Percentiles rank a stretch among this genome's conserved stretches.
Evolutionary conservation across 768 basidiomycete genomes (phyloP).

Genomic region (Cytidiella melzeri): DNA sequence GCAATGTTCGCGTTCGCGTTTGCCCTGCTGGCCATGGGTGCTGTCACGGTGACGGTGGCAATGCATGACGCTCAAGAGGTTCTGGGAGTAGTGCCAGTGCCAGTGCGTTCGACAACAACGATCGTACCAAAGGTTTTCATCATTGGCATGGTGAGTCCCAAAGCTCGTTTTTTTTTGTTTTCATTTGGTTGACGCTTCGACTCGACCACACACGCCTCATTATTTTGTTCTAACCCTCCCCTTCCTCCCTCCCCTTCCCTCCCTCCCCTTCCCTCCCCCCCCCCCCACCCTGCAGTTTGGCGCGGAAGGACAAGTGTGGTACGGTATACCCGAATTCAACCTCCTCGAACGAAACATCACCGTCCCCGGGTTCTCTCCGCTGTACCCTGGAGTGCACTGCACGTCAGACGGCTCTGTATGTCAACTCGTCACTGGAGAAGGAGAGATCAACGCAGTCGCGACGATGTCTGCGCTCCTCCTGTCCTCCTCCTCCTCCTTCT

Average conservation of each 20-base stretch:
- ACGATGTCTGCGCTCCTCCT: conserved; percentile 27
- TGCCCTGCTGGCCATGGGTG: no score
- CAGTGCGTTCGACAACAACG: no score
- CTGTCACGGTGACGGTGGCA: no score
- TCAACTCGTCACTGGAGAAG: conserved; percentile 32
- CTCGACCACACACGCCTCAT: no score
- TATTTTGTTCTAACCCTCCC: no score
- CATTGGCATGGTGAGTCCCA: conserved; percentile 4
- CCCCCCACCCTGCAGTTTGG: not conserved
- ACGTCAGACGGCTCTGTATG: conserved; percentile 29
- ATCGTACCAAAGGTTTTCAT: conserved; percentile 8
- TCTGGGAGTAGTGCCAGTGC: no score
- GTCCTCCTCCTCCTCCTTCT: no score
- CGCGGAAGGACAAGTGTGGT: conserved; percentile 12
- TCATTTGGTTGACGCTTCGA: no score
- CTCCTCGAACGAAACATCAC: conserved; percentile 31
- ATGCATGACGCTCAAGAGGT: no score
- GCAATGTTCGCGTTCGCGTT: no score
- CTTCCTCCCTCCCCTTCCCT: no score
- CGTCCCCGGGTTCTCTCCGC: conserved; percentile 32
- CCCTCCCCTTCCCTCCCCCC: not conserved
- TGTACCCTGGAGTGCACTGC: conserved; percentile 34
- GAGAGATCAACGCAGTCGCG: conserved; percentile 37
- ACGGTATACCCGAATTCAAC: conserved; percentile 23
- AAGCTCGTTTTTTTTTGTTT: no score